A percentile compares a stretch with the other conserved stretches of the same genome.
These are phyloP conservation scores for Collybia sp. DNA, from an alignment of 768 basidiomycete species.

Conservation along the genomic window DNA sequence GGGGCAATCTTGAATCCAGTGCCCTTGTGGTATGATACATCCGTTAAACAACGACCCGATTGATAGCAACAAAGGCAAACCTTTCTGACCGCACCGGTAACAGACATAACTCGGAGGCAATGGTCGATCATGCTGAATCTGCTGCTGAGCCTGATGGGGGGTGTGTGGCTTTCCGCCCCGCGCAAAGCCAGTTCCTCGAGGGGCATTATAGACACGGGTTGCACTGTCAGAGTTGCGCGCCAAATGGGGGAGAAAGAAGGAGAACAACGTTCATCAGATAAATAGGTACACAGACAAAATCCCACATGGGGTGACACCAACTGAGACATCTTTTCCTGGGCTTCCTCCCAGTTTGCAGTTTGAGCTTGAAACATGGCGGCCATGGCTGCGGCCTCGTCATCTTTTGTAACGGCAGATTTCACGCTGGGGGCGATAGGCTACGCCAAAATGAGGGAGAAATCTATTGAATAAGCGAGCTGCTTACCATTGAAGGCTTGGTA, in stretches of 20 bases:
- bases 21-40: slow-evolving; percentile 50
- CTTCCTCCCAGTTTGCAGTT: slow-evolving; percentile 95
- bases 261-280: slow-evolving; percentile 68
- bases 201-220: slow-evolving; percentile 60
- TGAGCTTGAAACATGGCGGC: slow-evolving; percentile 98
- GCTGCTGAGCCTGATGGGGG: slow-evolving; percentile 38
- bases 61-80: slow-evolving; percentile 31
- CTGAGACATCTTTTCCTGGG: slow-evolving; percentile 99
- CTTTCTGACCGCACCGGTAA: slow-evolving; percentile 98
- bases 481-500: slow-evolving; percentile 27
- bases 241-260: slow-evolving; percentile 25
- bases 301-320: slow-evolving; percentile 69
- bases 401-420: slow-evolving; percentile 43
- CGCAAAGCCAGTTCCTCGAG: slow-evolving; percentile 60
- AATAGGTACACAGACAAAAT: slow-evolving; percentile 55
- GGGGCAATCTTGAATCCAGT: slow-evolving; percentile 99
- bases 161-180: slow-evolving; percentile 58
- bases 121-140: slow-evolving; percentile 66
- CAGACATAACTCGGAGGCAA: slow-evolving; percentile 96
- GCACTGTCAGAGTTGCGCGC: slow-evolving; percentile 44
- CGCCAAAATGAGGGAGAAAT: slow-evolving; percentile 15
- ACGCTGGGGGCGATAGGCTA: slow-evolving; percentile 18
- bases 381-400: slow-evolving; percentile 93
- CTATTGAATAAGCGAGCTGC: slow-evolving; percentile 7
- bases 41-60: neutral